Evolutionary conservation across 2,329 filamentous ascomycete genomes (phyloP).

Genomic region (Fusarium compactum): DNA sequence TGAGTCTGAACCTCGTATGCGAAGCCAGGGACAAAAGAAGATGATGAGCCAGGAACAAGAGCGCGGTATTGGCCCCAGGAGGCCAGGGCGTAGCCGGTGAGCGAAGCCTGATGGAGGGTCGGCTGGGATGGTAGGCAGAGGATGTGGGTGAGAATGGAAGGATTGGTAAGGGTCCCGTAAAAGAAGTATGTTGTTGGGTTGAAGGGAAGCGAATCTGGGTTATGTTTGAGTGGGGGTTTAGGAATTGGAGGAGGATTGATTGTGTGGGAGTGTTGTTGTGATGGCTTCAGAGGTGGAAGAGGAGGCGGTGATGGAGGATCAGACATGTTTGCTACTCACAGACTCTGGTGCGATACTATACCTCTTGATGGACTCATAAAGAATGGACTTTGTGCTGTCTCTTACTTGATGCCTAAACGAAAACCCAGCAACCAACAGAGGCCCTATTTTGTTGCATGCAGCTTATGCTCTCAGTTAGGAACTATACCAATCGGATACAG

Average conservation of each 20-base stretch:
- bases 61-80: conserved; percentile 2
- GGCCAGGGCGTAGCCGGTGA: conserved; percentile 11
- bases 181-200: conserved; percentile 6
- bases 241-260: neutral
- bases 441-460: neutral
- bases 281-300: neutral
- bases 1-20: conserved; percentile 13
- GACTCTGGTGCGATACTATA: neutral
- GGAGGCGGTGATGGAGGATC: neutral
- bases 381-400: neutral
- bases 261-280: neutral
- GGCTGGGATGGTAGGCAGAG: conserved; percentile 5
- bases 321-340: neutral
- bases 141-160: conserved; percentile 2
- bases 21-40: neutral
- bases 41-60: conserved; percentile 6
- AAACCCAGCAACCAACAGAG: neutral
- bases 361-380: neutral
- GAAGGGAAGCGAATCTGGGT: neutral
- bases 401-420: neutral
- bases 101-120: conserved; percentile 13
- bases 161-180: neutral
- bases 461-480: neutral
- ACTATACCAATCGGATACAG: neutral
- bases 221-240: neutral